A percentile compares a stretch with the other conserved stretches of the same genome.
These are phyloP conservation scores for Mucor irregularis DNA, from an alignment of 371 early-diverging fungal species.

Conservation along the genomic window DNA sequence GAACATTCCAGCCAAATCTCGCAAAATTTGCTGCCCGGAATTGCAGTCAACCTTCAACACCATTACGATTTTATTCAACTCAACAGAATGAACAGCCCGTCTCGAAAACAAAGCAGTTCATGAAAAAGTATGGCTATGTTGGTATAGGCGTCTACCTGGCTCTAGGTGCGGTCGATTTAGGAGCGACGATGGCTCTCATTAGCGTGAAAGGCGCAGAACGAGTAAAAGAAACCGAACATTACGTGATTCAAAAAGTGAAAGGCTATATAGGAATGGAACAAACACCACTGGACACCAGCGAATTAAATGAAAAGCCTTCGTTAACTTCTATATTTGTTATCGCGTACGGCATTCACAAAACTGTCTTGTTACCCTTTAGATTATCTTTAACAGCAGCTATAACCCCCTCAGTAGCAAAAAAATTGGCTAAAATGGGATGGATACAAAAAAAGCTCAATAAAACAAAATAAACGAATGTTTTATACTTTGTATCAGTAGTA, in stretches of 20 bases:
- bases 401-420: constrained; percentile 35
- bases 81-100: neutral
- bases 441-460: constrained; percentile 9
- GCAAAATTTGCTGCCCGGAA: no score
- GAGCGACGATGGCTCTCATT: constrained; percentile 33
- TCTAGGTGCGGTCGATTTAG: constrained; percentile 36
- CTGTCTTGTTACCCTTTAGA: constrained; percentile 44
- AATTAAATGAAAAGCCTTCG: constrained; percentile 28
- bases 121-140: constrained; percentile 46
- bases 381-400: constrained; percentile 47
- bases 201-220: constrained; percentile 37
- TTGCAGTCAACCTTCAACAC: no score
- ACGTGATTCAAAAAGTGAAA: constrained; percentile 19
- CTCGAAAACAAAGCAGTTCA: constrained; percentile 16
- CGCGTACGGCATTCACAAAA: constrained; percentile 53
- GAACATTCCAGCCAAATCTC: no score
- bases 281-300: constrained; percentile 1
- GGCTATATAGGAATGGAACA: constrained; percentile 13
- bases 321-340: constrained; percentile 42
- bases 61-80: no score
- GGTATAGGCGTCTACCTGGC: constrained; percentile 45
- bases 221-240: constrained; percentile 36
- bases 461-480: no score
- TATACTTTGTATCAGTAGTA: no score
- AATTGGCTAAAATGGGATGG: constrained; percentile 16